Percentiles rank a stretch among this genome's conserved stretches.
Evolutionary conservation across 2,329 filamentous ascomycete genomes (phyloP).

Genomic region (Fusarium chuoi): DNA sequence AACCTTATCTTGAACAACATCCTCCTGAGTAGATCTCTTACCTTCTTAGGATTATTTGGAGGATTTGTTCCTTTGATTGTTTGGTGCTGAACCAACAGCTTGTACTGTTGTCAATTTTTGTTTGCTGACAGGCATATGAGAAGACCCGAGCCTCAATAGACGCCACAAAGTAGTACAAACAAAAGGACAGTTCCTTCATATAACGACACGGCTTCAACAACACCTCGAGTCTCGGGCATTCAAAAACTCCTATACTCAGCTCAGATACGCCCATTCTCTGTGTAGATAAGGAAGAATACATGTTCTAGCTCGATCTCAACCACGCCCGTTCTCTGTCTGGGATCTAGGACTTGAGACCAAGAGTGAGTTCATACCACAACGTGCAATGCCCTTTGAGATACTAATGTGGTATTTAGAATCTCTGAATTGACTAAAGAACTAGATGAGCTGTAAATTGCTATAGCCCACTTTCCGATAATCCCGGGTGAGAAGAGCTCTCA

Average conservation of each 20-base stretch:
- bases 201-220: not conserved
- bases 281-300: not conserved
- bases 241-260: not conserved
- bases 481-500: not conserved
- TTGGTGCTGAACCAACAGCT: not conserved
- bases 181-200: conserved; percentile 19
- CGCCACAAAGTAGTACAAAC: conserved; percentile 29
- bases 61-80: not conserved
- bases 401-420: not conserved
- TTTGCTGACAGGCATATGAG: not conserved
- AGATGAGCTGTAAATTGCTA: not conserved
- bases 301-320: not conserved
- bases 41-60: not conserved
- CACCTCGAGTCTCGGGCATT: not conserved
- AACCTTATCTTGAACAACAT: conserved; percentile 16
- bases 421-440: not conserved
- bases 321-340: not conserved
- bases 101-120: not conserved
- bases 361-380: not conserved
- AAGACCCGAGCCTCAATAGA: conserved; percentile 23
- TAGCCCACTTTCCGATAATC: not conserved
- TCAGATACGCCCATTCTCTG: no score
- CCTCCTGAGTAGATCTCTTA: not conserved
- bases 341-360: not conserved
- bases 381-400: not conserved